Conservation (phyloP, 1,284 basidiomycete species). For the Phellopilus nigrolimitatus region DNA sequence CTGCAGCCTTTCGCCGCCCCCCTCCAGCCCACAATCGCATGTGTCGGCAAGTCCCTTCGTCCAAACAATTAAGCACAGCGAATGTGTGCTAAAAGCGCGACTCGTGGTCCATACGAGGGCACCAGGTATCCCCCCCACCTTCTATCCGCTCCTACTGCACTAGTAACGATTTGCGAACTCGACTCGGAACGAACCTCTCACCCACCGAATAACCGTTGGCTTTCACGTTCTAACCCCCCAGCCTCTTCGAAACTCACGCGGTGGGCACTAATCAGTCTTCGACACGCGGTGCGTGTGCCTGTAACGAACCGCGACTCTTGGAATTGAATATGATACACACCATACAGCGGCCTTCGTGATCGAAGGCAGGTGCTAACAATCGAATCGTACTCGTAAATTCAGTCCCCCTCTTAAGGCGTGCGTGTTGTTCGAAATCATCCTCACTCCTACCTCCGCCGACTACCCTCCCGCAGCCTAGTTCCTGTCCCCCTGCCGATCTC, state of each 20-base stretch:
- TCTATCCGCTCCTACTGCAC: not conserved
- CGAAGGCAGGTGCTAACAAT: conserved; percentile 13
- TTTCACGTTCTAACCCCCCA: not conserved
- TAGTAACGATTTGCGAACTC: too few species aligned
- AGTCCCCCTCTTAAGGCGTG: conserved; percentile 19
- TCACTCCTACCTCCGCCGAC: conserved; percentile 66
- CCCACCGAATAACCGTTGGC: too few species aligned
- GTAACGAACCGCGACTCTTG: not conserved
- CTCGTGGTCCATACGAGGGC: too few species aligned
- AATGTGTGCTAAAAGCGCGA: not conserved
- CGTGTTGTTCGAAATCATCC: too few species aligned
- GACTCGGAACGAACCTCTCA: too few species aligned
- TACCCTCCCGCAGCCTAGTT: conserved; percentile 27
- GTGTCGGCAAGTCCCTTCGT: conserved; percentile 8
- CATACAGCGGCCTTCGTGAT: conserved; percentile 13
- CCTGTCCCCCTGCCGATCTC: conserved; percentile 14
- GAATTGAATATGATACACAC: conserved; percentile 1
- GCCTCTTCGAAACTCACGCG: too few species aligned
- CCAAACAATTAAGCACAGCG: not conserved
- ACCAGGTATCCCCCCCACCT: not conserved
- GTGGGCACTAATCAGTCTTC: too few species aligned
- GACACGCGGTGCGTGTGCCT: conserved; percentile 3
- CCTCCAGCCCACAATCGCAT: conserved; percentile 1
- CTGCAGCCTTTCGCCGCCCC: too few species aligned
- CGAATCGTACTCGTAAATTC: not conserved